These are phyloP conservation scores for Singerocomus inundabilis DNA, from an alignment of 1,284 basidiomycete species.

Conservation along the genomic window DNA sequence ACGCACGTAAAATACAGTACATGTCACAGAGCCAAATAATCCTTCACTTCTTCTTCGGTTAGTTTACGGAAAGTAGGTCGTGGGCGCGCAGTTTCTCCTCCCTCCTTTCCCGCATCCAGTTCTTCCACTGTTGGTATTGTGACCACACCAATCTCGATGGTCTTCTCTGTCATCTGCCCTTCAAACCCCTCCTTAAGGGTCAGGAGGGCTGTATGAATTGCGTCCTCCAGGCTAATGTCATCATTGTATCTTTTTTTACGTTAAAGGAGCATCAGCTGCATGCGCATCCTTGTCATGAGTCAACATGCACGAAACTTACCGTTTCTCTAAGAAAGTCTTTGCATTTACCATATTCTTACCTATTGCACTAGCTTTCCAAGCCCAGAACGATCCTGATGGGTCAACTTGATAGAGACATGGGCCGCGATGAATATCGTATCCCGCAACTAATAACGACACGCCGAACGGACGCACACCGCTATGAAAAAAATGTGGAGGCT, in stretches of 20 bases:
- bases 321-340: slow-evolving; percentile 98
- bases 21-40: slow-evolving; percentile 81
- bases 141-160: slow-evolving; percentile 97
- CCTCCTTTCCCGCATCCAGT: slow-evolving; percentile 70
- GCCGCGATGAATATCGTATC: slow-evolving; percentile 91
- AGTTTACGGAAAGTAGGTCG: slow-evolving; percentile 92
- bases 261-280: slow-evolving; percentile 18
- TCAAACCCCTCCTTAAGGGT: slow-evolving; percentile 99
- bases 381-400: slow-evolving; percentile 98
- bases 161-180: slow-evolving; percentile 99
- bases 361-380: slow-evolving; percentile 99
- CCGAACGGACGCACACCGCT: slow-evolving; percentile 99
- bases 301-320: slow-evolving; percentile 53
- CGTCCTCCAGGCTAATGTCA: slow-evolving; percentile 98
- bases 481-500: slow-evolving; percentile 33
- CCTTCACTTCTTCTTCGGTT: slow-evolving; percentile 90
- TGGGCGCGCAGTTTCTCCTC: slow-evolving; percentile 70
- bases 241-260: slow-evolving; percentile 91
- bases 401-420: slow-evolving; percentile 98
- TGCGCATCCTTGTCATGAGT: slow-evolving; percentile 16
- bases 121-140: slow-evolving; percentile 82
- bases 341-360: slow-evolving; percentile 99
- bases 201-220: slow-evolving; percentile 97
- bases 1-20: slow-evolving; percentile 36
- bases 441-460: slow-evolving; percentile 94